Base-by-base conservation (phyloP, 257 asterid genomes). In the Orobanche coerulescens region DNA sequence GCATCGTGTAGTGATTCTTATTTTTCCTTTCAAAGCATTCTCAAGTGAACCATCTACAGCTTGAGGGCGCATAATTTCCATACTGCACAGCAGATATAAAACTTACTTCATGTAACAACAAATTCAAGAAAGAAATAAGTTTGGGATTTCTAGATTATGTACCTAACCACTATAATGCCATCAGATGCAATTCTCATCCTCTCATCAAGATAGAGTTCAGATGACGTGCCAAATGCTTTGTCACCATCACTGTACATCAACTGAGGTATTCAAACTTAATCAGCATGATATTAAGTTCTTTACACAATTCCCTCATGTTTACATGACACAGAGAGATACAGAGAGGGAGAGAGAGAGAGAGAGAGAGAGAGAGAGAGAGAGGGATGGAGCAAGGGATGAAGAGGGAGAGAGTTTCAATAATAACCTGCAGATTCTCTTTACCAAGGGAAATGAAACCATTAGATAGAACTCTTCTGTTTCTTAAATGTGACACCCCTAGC, bases 211-310 rank as follows among this genome's bases (percentile, higher is more conserved):
- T 96, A 84, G 18, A 93, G 85, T 69, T 93, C 97, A 64, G 88
- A 58, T 49, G 96, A 84, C 6, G 99, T 81, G 53, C 97, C 99
- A 76, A 89, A 93, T 78, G 99, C 99, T 83, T 89, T 93, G 86
- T 93, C 97, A 46, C 99, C 99, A 67, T 93, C 99, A 60, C 95
- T 93, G 75, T 83, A 93, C 99, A 89, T 93, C 79, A 89, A 78
- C 97, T 93, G 86, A 64, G 69, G 57, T 49, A 69, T 72, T 53
- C 70, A 73, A 69, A 72, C 25, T 51, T 20, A 57, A 58, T 64
- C 62, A 76, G 79, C 64, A 61, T 48, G 51, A 46, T 30, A 46
- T 65, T 18, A 49, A 44, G 28, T 64, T 42, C 65, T 61, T 24
- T 56, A 64, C 50, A 26, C 37, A 46, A 72, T 36, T 23, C 50